Conservation (phyloP, 257 asterid species). For the Cordia subcordata region DNA sequence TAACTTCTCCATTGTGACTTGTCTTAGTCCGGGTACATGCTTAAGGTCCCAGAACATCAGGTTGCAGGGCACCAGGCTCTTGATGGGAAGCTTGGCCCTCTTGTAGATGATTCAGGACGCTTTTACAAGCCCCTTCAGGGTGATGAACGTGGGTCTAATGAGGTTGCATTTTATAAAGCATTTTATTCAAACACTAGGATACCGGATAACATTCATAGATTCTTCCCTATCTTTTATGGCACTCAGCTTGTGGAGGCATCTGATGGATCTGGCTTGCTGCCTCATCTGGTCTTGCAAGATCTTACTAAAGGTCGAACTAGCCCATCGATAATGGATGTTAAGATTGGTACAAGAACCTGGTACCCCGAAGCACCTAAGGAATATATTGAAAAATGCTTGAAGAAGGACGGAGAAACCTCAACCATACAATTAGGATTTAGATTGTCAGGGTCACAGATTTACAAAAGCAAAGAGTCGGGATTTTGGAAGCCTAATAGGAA, state of each 20-base stretch:
- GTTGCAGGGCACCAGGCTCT: constrained; percentile 91
- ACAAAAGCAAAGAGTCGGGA: constrained; percentile 35
- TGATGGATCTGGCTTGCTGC: constrained; percentile 73
- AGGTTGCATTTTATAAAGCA: constrained; percentile 64
- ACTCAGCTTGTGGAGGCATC: constrained; percentile 82
- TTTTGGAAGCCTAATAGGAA: constrained; percentile 63
- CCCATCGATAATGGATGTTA: constrained; percentile 84
- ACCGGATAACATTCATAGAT: constrained; percentile 50
- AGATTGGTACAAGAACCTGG: constrained; percentile 93
- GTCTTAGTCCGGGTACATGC: constrained; percentile 36
- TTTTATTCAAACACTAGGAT: constrained; percentile 54
- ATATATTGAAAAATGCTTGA: constrained; percentile 56
- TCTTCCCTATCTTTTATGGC: constrained; percentile 76
- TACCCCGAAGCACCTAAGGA: constrained; percentile 56
- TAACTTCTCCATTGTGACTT: background rate
- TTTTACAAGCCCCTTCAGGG: constrained; percentile 96
- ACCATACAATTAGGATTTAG: constrained; percentile 69
- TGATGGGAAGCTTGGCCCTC: constrained; percentile 75
- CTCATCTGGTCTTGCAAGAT: constrained; percentile 69
- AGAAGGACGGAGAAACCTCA: constrained; percentile 63
- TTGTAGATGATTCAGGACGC: constrained; percentile 75
- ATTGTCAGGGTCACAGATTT: constrained; percentile 67
- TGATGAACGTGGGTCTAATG: constrained; percentile 68
- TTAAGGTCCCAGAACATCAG: constrained; percentile 74
- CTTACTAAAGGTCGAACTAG: constrained; percentile 33